Evolutionary conservation across 2,329 filamentous ascomycete species (phyloP).

Genomic region (Fusarium udum): DNA sequence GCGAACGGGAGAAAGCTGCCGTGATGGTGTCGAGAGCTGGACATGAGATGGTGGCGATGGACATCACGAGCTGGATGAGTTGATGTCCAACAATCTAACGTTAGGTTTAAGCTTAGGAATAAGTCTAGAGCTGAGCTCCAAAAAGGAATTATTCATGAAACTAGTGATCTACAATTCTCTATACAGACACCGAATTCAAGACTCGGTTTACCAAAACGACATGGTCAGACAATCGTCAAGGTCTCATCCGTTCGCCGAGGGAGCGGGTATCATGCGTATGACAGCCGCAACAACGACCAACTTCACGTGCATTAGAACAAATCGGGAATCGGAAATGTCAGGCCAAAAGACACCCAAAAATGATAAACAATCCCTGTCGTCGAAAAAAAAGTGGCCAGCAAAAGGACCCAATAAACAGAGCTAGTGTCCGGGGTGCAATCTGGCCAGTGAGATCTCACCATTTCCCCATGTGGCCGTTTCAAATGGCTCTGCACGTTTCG

Average conservation of each 20-base stretch:
- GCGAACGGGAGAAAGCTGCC: slow-evolving; percentile 6
- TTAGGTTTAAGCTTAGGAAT: background rate
- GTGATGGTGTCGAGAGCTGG: background rate
- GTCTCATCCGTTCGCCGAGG: background rate
- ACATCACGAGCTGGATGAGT: background rate
- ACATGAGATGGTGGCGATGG: slow-evolving; percentile 9
- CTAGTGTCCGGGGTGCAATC: slow-evolving; percentile 4
- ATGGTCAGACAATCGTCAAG: background rate
- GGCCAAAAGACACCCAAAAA: background rate
- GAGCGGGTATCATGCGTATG: background rate
- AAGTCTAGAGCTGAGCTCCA: background rate
- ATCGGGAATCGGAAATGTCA: slow-evolving; percentile 5
- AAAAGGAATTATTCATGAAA: background rate
- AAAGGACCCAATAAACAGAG: background rate
- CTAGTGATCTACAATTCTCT: background rate
- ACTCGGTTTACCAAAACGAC: slow-evolving; percentile 7
- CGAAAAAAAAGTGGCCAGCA: background rate
- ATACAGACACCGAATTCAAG: background rate
- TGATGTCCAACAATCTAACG: background rate
- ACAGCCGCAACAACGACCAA: background rate
- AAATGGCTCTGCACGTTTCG: slow-evolving; percentile 14
- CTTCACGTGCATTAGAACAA: slow-evolving; percentile 3
- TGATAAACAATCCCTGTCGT: background rate
- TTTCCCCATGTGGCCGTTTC: slow-evolving; percentile 35
- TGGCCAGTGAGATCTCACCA: slow-evolving; percentile 18